phyloP scores from a whole-genome alignment of 768 basidiomycete genomes.

The Sistotremastrum suecicum region DNA sequence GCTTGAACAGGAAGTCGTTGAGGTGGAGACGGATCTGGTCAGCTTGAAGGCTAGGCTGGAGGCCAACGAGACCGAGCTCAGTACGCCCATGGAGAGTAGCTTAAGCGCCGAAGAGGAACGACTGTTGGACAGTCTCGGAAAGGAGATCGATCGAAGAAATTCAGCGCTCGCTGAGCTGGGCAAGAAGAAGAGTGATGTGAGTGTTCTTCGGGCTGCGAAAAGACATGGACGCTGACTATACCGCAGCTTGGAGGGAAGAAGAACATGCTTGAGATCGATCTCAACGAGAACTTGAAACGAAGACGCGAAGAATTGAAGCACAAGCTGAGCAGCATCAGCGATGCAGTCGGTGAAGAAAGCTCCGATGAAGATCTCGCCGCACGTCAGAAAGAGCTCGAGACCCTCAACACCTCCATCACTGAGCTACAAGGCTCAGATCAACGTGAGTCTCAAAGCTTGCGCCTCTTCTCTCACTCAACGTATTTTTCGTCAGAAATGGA shows the following conservation, averaged over 20 bases:
- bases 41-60: constrained; percentile 46
- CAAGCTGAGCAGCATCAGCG: constrained; percentile 66
- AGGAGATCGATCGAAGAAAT: constrained; percentile 63
- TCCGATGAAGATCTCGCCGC: constrained; percentile 56
- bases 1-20: constrained; percentile 53
- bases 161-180: constrained; percentile 56
- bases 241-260: constrained; percentile 57
- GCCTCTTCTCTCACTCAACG: not conserved
- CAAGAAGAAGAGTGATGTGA: constrained; percentile 55
- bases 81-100: constrained; percentile 58
- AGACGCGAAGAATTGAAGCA: constrained; percentile 62
- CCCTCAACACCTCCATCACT: constrained; percentile 53
- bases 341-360: constrained; percentile 37
- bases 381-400: constrained; percentile 51
- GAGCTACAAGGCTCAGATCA: constrained; percentile 38
- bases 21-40: constrained; percentile 58
- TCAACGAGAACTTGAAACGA: constrained; percentile 77
- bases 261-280: constrained; percentile 79
- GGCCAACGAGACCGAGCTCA: constrained; percentile 56
- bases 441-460: not conserved
- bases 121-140: constrained; percentile 50
- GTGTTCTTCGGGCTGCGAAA: constrained; percentile 12
- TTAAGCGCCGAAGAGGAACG: constrained; percentile 61
- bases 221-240: constrained; percentile 6
- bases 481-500: constrained; percentile 39